These are phyloP conservation scores for Colletotrichum acutatum DNA, from an alignment of 2,329 filamentous ascomycete species.

Conservation along the genomic window DNA sequence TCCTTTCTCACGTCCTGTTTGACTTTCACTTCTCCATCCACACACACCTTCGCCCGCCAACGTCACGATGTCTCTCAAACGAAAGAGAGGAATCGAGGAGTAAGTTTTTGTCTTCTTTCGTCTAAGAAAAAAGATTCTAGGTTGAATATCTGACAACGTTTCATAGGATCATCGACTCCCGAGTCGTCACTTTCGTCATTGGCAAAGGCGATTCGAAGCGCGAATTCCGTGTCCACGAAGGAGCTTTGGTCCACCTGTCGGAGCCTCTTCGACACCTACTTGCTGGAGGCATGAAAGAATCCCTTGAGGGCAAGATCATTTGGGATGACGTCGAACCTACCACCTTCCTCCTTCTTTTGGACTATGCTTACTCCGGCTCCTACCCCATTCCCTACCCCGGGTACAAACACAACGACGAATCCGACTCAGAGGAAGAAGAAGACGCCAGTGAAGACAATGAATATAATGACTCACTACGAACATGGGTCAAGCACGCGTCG, in stretches of 20 bases:
- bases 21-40: neutral
- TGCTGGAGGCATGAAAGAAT: neutral
- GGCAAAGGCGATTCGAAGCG: neutral
- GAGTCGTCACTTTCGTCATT: neutral
- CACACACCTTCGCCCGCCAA: neutral
- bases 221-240: neutral
- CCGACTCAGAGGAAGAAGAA: accelerated
- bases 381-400: neutral
- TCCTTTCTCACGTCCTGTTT: neutral
- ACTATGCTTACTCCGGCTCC: neutral
- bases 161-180: neutral
- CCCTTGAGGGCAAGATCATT: neutral
- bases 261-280: neutral
- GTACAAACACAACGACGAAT: neutral
- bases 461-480: too few relatives aligned
- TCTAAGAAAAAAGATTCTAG: too few relatives aligned
- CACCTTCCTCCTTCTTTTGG: neutral
- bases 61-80: neutral
- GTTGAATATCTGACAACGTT: neutral
- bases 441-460: neutral
- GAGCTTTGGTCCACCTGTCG: neutral
- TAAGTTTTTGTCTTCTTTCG: neutral
- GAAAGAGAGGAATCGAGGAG: neutral
- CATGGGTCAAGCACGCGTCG: too few relatives aligned
- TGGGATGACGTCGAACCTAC: neutral